Conservation (phyloP, 352 stramenopile species). For the Thalassiosira livingstoniorum region DNA sequence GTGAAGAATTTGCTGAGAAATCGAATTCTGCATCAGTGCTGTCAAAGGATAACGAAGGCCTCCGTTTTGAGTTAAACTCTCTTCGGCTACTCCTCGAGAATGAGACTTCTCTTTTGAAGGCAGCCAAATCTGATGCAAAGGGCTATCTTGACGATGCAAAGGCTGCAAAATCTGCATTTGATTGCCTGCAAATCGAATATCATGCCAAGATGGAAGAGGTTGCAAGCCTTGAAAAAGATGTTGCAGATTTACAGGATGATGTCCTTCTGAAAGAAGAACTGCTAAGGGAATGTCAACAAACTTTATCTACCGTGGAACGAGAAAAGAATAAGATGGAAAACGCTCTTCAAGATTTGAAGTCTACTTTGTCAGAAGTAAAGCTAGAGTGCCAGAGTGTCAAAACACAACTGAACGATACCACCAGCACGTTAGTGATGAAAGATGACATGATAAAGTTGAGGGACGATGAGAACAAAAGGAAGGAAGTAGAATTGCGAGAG, state of each 20-base stretch:
- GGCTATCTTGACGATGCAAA: conserved; percentile 39
- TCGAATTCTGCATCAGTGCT: conserved; percentile 44
- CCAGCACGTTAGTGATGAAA: conserved; percentile 28
- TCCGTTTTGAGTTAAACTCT: conserved; percentile 47
- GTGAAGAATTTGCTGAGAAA: no score
- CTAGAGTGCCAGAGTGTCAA: conserved; percentile 20
- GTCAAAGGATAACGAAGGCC: conserved; percentile 61
- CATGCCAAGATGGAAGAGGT: conserved; percentile 37
- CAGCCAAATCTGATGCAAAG: conserved; percentile 21
- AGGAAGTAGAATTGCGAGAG: conserved; percentile 50
- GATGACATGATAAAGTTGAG: conserved; percentile 42
- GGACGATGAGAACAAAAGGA: conserved; percentile 44
- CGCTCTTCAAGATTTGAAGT: conserved; percentile 26
- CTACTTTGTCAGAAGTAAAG: conserved; percentile 32
- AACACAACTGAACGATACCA: conserved; percentile 42
- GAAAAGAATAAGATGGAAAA: conserved; percentile 23
- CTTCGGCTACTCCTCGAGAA: conserved; percentile 45
- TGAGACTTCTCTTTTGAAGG: conserved; percentile 34
- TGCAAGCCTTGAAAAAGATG: conserved; percentile 41
- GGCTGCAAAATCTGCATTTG: conserved; percentile 50
- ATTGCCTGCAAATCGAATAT: conserved; percentile 46
- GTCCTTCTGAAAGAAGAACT: conserved; percentile 45
- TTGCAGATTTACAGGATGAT: conserved; percentile 14
- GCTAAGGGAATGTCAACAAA: conserved; percentile 38
- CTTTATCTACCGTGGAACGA: conserved; percentile 24